Percentiles rank a stretch among this genome's conserved stretches.
Evolutionary conservation across 2,329 filamentous ascomycete genomes (phyloP).

Genomic region (Paracoccidioides lutzii): DNA sequence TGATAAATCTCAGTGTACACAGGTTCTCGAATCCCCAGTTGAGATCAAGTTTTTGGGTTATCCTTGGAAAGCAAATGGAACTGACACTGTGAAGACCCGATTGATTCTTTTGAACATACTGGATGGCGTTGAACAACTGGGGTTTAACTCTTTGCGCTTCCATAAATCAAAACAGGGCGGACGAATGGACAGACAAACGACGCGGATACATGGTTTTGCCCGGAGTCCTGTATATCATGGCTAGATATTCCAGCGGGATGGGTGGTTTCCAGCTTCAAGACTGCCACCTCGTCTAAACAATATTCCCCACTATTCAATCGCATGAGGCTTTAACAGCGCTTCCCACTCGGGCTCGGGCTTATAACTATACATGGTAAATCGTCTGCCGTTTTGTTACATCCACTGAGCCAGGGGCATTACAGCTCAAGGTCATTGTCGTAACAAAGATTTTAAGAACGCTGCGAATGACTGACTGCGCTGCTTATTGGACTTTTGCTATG

Average conservation of each 20-base stretch:
- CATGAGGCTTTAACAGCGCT: too few species aligned
- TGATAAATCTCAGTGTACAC: constrained; percentile 3
- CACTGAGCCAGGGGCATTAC: too few species aligned
- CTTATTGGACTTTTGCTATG: too few species aligned
- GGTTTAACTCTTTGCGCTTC: constrained; percentile 30
- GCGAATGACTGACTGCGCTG: too few species aligned
- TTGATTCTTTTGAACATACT: constrained; percentile 24
- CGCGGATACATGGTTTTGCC: constrained; percentile 8
- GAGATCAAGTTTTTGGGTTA: constrained; percentile 25
- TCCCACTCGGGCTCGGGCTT: too few species aligned
- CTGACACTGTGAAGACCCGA: constrained; percentile 25
- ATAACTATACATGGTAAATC: too few species aligned
- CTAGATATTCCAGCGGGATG: not conserved
- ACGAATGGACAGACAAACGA: constrained; percentile 4
- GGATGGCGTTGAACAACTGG: constrained; percentile 23
- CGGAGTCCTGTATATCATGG: constrained; percentile 5
- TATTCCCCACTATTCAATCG: not conserved
- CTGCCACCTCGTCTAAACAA: not conserved
- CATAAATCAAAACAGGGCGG: constrained; percentile 21
- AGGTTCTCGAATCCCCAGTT: constrained; percentile 10
- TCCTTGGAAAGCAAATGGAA: constrained; percentile 22
- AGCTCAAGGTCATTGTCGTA: too few species aligned
- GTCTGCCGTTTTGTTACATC: too few species aligned
- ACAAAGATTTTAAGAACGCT: too few species aligned
- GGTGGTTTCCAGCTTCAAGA: not conserved